Percentiles rank a stretch among this genome's conserved stretches.
These are phyloP conservation scores for Lagenidium giganteum DNA, from an alignment of 352 stramenopile genomes.

Conservation along the genomic window DNA sequence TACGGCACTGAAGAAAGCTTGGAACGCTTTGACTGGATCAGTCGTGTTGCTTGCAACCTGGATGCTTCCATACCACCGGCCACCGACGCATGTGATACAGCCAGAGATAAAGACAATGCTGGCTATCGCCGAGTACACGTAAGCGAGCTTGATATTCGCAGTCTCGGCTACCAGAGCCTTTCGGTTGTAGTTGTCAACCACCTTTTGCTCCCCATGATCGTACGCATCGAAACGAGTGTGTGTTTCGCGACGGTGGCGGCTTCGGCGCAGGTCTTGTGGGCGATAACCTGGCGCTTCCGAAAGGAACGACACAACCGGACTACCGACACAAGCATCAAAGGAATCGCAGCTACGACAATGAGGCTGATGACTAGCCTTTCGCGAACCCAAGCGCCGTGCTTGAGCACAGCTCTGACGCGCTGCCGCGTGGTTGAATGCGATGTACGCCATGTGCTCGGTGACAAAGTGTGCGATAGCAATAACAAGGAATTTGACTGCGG, in stretches of 20 bases:
- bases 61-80: slow-evolving; percentile 45
- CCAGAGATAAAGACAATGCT: slow-evolving; percentile 22
- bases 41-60: slow-evolving; percentile 25
- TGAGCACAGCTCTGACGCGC: no score
- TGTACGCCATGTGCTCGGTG: slow-evolving; percentile 1
- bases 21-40: slow-evolving; percentile 32
- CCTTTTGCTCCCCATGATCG: slow-evolving; percentile 15
- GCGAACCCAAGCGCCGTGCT: no score
- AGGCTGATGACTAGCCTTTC: no score
- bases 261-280: slow-evolving; percentile 6
- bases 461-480: not conserved
- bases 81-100: slow-evolving; percentile 42
- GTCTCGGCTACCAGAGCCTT: slow-evolving; percentile 16
- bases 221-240: slow-evolving; percentile 12
- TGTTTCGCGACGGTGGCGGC: slow-evolving; percentile 9
- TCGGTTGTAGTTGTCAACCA: slow-evolving; percentile 9
- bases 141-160: slow-evolving; percentile 15
- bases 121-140: slow-evolving; percentile 12
- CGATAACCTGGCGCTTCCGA: no score
- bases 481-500: no score
- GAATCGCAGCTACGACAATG: no score
- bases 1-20: slow-evolving; percentile 57
- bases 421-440: no score
- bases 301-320: no score
- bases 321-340: no score